Conservation (phyloP, 179 eudicot species). For the Beta corolliflora region DNA sequence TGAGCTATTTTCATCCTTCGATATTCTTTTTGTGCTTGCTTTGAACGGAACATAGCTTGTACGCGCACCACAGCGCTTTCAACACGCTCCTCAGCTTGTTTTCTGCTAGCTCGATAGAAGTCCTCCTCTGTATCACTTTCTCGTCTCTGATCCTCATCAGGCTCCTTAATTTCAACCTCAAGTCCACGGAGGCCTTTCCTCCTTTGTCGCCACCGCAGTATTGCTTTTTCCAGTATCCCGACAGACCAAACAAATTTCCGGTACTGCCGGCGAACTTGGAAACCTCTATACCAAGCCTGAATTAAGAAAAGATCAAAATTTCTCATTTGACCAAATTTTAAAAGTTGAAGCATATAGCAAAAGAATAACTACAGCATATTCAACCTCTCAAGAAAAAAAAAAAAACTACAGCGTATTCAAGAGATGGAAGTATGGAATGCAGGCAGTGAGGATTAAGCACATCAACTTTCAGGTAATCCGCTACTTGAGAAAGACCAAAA, state of each 20-base stretch:
- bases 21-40: slow-evolving; percentile 84
- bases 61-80: slow-evolving; percentile 84
- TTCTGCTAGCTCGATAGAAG: slow-evolving; percentile 80
- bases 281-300: slow-evolving; percentile 80
- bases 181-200: slow-evolving; percentile 85
- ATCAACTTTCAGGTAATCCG: background rate
- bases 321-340: background rate
- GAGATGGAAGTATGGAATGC: background rate
- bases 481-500: background rate
- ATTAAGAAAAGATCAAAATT: slow-evolving; percentile 1
- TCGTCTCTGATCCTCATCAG: slow-evolving; percentile 36
- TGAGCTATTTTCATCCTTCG: slow-evolving; percentile 79
- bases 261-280: slow-evolving; percentile 73
- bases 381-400: background rate
- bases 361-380: background rate
- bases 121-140: slow-evolving; percentile 72
- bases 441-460: background rate
- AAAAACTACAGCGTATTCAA: background rate
- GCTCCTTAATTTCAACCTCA: slow-evolving; percentile 45
- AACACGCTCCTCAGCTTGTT: slow-evolving; percentile 88
- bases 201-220: slow-evolving; percentile 80
- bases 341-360: background rate
- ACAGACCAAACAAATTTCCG: slow-evolving; percentile 78
- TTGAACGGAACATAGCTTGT: slow-evolving; percentile 95
- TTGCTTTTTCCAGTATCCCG: slow-evolving; percentile 88